Evolutionary conservation across 352 stramenopile genomes (phyloP).

Genomic region (Thraustochytrium sp.): DNA sequence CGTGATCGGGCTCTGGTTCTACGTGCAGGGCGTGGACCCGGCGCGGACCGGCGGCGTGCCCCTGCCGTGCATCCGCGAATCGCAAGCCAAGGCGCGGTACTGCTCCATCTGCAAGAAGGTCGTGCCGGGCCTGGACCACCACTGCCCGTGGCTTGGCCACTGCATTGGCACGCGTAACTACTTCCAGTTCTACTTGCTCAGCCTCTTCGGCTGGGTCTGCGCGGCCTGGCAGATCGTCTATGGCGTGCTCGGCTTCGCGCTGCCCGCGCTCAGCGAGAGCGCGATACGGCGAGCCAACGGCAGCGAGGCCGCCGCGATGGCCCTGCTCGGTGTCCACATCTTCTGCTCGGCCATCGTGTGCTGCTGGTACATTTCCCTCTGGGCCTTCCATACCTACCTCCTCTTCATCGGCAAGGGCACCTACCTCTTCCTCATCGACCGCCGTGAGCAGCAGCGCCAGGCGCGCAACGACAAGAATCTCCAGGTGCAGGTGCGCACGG

Average conservation of each 20-base stretch:
- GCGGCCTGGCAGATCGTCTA: background rate
- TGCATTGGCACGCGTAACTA: constrained; percentile 37
- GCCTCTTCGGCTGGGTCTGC: constrained; percentile 3
- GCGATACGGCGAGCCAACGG: background rate
- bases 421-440: constrained; percentile 35
- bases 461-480: too few species aligned
- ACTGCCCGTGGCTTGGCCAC: constrained; percentile 23
- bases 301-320: background rate
- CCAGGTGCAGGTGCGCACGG: too few species aligned
- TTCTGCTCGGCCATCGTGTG: background rate
- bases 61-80: background rate
- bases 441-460: background rate
- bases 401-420: constrained; percentile 40
- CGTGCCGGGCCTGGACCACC: constrained; percentile 34
- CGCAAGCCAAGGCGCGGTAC: background rate
- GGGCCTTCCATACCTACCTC: constrained; percentile 37
- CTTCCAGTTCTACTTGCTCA: constrained; percentile 19
- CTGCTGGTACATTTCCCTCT: background rate
- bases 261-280: background rate
- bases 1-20: background rate
- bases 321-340: background rate
- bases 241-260: background rate
- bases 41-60: background rate
- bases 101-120: constrained; percentile 30
- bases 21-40: constrained; percentile 15